Base-by-base conservation (phyloP, 768 basidiomycete genomes). In the Phanerodontia chrysosporium region DNA sequence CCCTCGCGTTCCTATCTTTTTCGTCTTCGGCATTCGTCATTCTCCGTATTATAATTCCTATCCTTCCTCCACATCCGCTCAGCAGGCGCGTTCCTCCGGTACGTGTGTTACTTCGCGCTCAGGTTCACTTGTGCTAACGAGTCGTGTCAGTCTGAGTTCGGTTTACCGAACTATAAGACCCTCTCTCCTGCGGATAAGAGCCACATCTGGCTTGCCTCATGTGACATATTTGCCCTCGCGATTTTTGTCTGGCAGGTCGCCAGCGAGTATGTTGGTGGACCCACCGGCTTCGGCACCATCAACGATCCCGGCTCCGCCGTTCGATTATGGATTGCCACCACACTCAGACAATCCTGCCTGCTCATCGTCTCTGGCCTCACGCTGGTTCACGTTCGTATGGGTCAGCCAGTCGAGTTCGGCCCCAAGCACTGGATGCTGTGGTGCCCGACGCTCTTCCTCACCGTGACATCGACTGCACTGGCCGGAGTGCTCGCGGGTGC, bases 61-160 rank as follows among this genome's bases (percentile, higher is more conserved):
- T 90, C 70, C 70, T 91, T 58, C 89, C 88, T 27, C 87, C 87
- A 53, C 80, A 83, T 64, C 85, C 86, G 27, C 75, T 89, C 69
- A 89, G 86, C 72, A 82, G 82, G 75, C 84, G 85, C 66, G 86
- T 88, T 68, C 79, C 84, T 70, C 87, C 88, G 54, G 89, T 90
- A 66, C 60, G 84, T 77, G 44, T 45, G 25, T 53, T 36, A 24
- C 22, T 55, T 16, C 58, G 49, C 21, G 63, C 58, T 12, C 36
- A 16, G 4, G 12, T 8, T n/a, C 30, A 25, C 45, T 29, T 52
- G 62, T 60, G 64, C 60, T 61, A 70, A 64, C 70, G 28, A 30
- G 25, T 12, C 22, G 29, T 45, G 21, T 7, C 69, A 90, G 89
- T 81, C 87, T 65, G 86, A 89, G 74, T 90, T 89, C 70, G 86